phyloP scores from a whole-genome alignment of 192 early-diverging fungal genomes.

The Geranomyces variabilis region DNA sequence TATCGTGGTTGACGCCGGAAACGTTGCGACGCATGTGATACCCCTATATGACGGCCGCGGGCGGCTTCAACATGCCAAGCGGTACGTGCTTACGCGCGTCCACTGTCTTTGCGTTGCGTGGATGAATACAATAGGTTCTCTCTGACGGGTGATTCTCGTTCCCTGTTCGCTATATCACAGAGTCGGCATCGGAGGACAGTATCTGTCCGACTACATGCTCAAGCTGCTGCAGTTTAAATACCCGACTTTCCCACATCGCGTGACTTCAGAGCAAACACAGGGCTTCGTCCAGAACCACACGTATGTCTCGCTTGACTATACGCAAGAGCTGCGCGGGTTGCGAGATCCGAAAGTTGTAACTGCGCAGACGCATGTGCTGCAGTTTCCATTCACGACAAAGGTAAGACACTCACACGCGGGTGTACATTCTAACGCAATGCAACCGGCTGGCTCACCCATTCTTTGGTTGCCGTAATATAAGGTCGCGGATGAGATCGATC shows the following conservation, averaged over 20 bases:
- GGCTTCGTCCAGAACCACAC: constrained; percentile 70
- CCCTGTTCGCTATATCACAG: too few species aligned
- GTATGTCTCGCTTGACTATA: constrained; percentile 78
- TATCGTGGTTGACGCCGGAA: constrained; percentile 73
- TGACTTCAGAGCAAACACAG: constrained; percentile 70
- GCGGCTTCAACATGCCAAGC: constrained; percentile 67
- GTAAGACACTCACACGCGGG: background rate
- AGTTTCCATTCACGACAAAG: constrained; percentile 67
- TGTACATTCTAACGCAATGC: too few species aligned
- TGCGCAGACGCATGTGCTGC: constrained; percentile 70
- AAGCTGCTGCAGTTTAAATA: constrained; percentile 91
- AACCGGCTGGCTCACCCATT: too few species aligned
- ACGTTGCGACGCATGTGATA: constrained; percentile 74
- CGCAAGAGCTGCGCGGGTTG: constrained; percentile 66
- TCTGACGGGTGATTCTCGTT: background rate
- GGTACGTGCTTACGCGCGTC: too few species aligned
- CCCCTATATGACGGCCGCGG: constrained; percentile 69
- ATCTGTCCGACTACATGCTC: constrained; percentile 79
- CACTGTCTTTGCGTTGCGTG: too few species aligned
- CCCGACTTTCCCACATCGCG: constrained; percentile 81
- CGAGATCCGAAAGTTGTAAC: constrained; percentile 60
- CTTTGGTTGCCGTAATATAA: too few species aligned
- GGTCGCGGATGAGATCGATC: background rate
- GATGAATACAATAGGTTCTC: too few species aligned
- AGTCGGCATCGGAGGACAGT: constrained; percentile 76